These are phyloP conservation scores for Echinosophora koreensis DNA, from an alignment of 306 rosid species.

Conservation along the genomic window DNA sequence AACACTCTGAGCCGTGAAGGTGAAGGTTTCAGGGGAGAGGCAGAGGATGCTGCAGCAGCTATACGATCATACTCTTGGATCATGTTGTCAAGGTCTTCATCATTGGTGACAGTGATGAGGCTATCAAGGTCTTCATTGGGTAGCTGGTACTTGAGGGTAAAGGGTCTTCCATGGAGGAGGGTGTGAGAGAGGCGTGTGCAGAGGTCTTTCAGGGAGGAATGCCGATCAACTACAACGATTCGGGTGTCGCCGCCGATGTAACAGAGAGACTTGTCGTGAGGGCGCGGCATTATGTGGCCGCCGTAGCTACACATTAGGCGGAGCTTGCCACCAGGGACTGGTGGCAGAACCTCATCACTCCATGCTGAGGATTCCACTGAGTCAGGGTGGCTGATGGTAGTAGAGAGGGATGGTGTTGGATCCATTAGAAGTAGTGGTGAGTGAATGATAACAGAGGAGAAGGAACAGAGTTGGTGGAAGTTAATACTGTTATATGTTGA, in stretches of 20 bases:
- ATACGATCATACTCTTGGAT: conserved; percentile 85
- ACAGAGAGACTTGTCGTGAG: conserved; percentile 88
- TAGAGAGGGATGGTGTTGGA: conserved; percentile 25
- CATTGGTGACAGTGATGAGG: conserved; percentile 75
- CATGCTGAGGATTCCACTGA: conserved; percentile 70
- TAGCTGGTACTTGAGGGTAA: conserved; percentile 86
- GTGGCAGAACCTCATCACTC: conserved; percentile 61
- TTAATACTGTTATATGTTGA: conserved; percentile 39
- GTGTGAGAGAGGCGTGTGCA: conserved; percentile 70
- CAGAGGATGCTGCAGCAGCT: conserved; percentile 35
- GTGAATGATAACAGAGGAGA: conserved; percentile 43
- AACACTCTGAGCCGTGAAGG: conserved; percentile 80
- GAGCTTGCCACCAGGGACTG: conserved; percentile 79
- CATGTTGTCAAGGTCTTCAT: conserved; percentile 95
- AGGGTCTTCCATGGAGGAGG: conserved; percentile 79
- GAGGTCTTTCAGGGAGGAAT: conserved; percentile 69
- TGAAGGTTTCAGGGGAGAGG: conserved; percentile 58
- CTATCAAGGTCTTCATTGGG: conserved; percentile 87
- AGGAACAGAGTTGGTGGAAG: conserved; percentile 37
- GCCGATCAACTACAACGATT: conserved; percentile 78
- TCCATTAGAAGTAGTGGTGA: conserved; percentile 37
- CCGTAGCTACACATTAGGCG: conserved; percentile 98
- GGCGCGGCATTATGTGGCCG: conserved; percentile 96
- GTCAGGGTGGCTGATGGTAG: conserved; percentile 54
- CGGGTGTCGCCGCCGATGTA: conserved; percentile 96